Base-by-base conservation (phyloP, 805 yeast genomes). In the Yamadazyma insecticola region DNA sequence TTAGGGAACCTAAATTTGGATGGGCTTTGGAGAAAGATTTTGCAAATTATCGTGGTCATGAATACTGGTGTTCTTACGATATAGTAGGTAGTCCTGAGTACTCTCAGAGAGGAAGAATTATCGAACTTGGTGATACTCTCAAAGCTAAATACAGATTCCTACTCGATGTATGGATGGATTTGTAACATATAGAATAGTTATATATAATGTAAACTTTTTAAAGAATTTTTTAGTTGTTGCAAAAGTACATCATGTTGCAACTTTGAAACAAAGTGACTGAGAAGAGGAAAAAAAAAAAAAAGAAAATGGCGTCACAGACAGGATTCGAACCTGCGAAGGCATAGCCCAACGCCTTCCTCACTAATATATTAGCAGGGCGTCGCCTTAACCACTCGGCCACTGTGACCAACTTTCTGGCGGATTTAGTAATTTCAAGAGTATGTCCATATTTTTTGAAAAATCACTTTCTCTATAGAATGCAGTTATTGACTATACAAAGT, bases 261-360 rank as follows among this genome's bases (percentile, higher is more conserved):
- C n/a, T n/a, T n/a, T n/a, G n/a, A n/a, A n/a, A n/a, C n/a, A n/a
- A n/a, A n/a, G n/a, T n/a, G n/a, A n/a, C n/a, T n/a, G n/a, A n/a
- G n/a, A n/a, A n/a, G n/a, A n/a, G n/a, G n/a, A n/a, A n/a, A n/a
- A n/a, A n/a, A n/a, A n/a, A 17, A 22, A 36, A 31, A 57, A 72
- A 74, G 74, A 67, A 74, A 66, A 65, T 59, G 55, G 47, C 95
- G 96, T 83, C 84, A 86, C 94, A 82, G 94, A 85, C 95, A 86
- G 94, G 96, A 86, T 86, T 86, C 96, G 96, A 86, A 86, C 96
- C 94, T 86, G 95, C 95, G 96, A 58, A 62, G 65, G 70, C 55
- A 64, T 51, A 54, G 54, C 69, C 65, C 71, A 64, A 63, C 63
- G 57, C 67, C 67, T 60, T 33, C 38, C 65, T n/a, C 35, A 45